Conservation (phyloP, 2,329 filamentous ascomycete genomes). For the Penicillium aurantiogriseum region DNA sequence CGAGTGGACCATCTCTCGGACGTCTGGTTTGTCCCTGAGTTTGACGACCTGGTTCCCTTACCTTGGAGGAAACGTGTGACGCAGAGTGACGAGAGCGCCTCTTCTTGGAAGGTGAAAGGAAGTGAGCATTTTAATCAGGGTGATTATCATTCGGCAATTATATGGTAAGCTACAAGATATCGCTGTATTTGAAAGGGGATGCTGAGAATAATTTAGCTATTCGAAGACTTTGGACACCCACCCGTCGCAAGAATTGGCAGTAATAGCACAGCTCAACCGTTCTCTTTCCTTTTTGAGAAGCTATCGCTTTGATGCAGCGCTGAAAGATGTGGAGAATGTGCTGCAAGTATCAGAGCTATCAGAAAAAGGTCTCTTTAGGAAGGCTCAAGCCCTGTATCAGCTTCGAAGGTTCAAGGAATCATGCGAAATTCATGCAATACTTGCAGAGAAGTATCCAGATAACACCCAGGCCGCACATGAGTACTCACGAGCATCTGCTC, state of each 20-base stretch:
- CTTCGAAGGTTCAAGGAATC: constrained; percentile 42
- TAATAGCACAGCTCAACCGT: constrained; percentile 38
- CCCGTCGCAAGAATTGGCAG: constrained; percentile 37
- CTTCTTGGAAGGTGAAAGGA: constrained; percentile 25
- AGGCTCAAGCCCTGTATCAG: constrained; percentile 48
- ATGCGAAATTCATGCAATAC: constrained; percentile 33
- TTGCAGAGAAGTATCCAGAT: constrained; percentile 36
- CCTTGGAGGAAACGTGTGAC: constrained; percentile 31
- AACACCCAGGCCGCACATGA: constrained; percentile 34
- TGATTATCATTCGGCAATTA: constrained; percentile 21
- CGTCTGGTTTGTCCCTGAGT: constrained; percentile 39
- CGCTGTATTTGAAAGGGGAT: background rate
- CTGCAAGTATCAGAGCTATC: constrained; percentile 17
- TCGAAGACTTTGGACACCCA: constrained; percentile 35
- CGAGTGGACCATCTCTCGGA: constrained; percentile 56
- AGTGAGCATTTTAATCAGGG: constrained; percentile 29
- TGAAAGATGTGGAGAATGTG: constrained; percentile 30
- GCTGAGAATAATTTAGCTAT: constrained; percentile 34
- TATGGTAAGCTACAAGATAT: constrained; percentile 24
- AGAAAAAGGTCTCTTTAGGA: constrained; percentile 49
- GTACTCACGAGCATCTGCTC: constrained; percentile 27
- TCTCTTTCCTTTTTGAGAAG: constrained; percentile 34
- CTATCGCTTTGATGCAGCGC: constrained; percentile 36
- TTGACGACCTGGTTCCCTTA: constrained; percentile 43
- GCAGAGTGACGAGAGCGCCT: constrained; percentile 2